Percentiles rank a stretch among this genome's conserved stretches.
Conservation (phyloP, 768 basidiomycete genomes). For the Mycena olivaceomarginata region DNA sequence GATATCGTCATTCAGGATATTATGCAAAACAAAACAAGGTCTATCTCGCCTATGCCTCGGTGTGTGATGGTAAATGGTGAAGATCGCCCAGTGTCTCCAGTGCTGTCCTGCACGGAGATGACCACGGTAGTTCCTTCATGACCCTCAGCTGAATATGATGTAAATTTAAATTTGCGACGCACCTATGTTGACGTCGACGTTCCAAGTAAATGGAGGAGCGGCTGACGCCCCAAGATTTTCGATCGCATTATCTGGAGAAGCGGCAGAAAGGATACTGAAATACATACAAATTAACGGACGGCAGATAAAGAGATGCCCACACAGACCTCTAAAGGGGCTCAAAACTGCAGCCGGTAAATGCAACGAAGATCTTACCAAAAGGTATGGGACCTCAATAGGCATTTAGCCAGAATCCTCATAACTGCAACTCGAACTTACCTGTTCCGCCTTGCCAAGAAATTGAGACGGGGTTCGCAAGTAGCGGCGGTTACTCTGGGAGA, state of each 20-base stretch:
- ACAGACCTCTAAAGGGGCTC: slow-evolving; percentile 24
- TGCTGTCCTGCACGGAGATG: slow-evolving; percentile 19
- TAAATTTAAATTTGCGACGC: not conserved
- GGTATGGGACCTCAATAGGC: slow-evolving; percentile 12
- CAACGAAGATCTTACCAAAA: slow-evolving; percentile 18
- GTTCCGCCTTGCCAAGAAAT: slow-evolving; percentile 34
- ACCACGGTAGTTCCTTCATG: slow-evolving; percentile 16
- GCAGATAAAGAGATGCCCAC: not conserved
- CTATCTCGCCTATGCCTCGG: not conserved
- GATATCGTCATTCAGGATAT: not conserved
- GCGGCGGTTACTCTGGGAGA: not conserved
- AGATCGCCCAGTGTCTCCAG: slow-evolving; percentile 27
- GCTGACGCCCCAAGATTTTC: slow-evolving; percentile 5
- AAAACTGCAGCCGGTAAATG: not conserved
- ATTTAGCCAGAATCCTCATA: not conserved
- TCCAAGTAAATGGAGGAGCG: slow-evolving; percentile 23
- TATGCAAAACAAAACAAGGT: not conserved
- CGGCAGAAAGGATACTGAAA: slow-evolving; percentile 27
- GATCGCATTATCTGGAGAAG: slow-evolving; percentile 3
- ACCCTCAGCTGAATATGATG: slow-evolving; percentile 1
- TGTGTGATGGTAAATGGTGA: slow-evolving; percentile 19
- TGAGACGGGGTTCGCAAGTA: not conserved
- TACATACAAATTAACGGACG: not conserved
- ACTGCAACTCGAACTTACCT: not conserved
- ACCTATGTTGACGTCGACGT: slow-evolving; percentile 20